Evolutionary conservation across 2,329 filamentous ascomycete genomes (phyloP).

Genomic region (Pestalotiopsis sp.): DNA sequence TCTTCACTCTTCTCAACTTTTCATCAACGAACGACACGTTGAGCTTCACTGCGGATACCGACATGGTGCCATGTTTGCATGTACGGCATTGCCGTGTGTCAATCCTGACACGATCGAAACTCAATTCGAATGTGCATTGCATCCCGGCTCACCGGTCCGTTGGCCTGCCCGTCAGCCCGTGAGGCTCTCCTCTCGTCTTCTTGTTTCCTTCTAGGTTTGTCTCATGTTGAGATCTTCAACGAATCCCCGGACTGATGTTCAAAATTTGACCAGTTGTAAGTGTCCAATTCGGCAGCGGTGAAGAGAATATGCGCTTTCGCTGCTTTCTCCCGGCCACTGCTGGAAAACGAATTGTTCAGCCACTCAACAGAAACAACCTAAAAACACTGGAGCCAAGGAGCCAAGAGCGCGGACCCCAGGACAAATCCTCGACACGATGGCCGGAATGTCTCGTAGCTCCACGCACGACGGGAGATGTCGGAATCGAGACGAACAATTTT

Average conservation of each 20-base stretch:
- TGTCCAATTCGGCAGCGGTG: conserved; percentile 12
- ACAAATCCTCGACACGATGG: not conserved
- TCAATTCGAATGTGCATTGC: not conserved
- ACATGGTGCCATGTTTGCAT: not conserved
- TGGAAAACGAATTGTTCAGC: not conserved
- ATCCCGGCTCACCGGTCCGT: conserved; percentile 3
- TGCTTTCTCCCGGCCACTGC: not conserved
- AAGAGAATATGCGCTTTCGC: not conserved
- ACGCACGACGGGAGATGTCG: conserved; percentile 1
- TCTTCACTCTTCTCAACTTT: too few species aligned
- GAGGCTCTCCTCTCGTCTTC: not conserved
- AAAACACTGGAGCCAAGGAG: not conserved
- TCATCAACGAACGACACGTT: too few species aligned
- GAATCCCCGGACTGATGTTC: not conserved
- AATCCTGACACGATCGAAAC: not conserved
- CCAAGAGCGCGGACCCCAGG: not conserved
- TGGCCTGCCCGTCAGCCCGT: not conserved
- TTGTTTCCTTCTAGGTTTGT: not conserved
- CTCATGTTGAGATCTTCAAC: not conserved
- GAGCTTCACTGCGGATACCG: too few species aligned
- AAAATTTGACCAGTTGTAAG: not conserved
- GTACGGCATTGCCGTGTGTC: not conserved
- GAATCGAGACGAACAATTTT: not conserved
- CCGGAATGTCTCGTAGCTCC: not conserved
- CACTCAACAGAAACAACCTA: not conserved